Evolutionary conservation across 352 stramenopile genomes (phyloP).

Genomic region (Pythium periplocum): DNA sequence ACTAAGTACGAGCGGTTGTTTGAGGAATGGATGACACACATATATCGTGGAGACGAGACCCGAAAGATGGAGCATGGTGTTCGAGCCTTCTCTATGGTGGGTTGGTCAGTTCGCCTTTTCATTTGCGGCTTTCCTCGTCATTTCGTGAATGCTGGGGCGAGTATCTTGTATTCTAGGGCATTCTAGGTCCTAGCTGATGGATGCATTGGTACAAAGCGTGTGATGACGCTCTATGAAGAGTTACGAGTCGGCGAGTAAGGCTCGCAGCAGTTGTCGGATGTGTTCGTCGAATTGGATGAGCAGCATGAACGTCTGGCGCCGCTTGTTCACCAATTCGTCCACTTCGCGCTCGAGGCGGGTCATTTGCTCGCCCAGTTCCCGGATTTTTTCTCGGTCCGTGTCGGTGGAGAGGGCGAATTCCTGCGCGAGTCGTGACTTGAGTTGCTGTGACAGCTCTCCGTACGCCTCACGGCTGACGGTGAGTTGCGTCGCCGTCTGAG

Average conservation of each 20-base stretch:
- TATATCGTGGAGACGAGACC: too few relatives aligned
- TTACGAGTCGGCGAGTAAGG: not conserved
- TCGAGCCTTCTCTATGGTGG: too few relatives aligned
- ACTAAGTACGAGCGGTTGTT: too few relatives aligned
- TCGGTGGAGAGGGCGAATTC: not conserved
- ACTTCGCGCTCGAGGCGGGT: constrained; percentile 1
- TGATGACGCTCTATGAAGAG: not conserved
- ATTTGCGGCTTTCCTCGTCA: not conserved
- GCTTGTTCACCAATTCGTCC: not conserved
- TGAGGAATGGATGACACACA: too few relatives aligned
- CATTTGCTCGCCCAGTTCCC: not conserved
- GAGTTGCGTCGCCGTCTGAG: too few relatives aligned
- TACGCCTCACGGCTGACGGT: too few relatives aligned
- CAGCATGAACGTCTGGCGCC: constrained; percentile 1
- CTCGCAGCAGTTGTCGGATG: constrained; percentile 6
- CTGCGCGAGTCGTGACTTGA: not conserved
- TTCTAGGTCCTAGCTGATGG: too few relatives aligned
- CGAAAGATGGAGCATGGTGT: too few relatives aligned
- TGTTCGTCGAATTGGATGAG: constrained; percentile 10
- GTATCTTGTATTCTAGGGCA: too few relatives aligned
- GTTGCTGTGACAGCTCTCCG: too few relatives aligned
- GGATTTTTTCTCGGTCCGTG: not conserved
- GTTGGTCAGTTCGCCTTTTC: not conserved
- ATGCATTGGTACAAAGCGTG: too few relatives aligned
- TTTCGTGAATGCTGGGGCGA: too few relatives aligned